Evolutionary conservation across 2,329 filamentous ascomycete genomes (phyloP).

Genomic region (Cryphonectria naterciae): DNA sequence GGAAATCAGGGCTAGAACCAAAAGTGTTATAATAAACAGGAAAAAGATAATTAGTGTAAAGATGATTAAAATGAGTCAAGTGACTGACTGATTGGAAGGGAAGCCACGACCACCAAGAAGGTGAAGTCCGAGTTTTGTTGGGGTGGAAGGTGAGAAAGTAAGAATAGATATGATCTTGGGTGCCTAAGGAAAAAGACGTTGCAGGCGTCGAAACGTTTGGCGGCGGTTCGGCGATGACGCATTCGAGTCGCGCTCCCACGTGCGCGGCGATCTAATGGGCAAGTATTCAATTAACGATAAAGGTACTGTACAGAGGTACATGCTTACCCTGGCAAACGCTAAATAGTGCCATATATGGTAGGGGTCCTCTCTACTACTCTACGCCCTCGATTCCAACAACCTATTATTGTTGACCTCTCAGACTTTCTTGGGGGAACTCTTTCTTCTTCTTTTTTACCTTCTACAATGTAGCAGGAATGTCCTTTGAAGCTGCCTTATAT

Average conservation of each 20-base stretch:
- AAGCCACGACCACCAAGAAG: not conserved
- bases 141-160: not conserved
- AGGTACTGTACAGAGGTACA: too few species aligned
- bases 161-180: not conserved
- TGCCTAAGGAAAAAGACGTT: not conserved
- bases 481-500: not conserved
- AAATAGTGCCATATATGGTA: not conserved
- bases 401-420: not conserved
- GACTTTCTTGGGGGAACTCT: not conserved
- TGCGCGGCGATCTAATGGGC: not conserved
- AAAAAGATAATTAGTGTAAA: not conserved
- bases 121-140: not conserved
- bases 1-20: not conserved
- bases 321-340: not conserved
- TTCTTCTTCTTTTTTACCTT: too few species aligned
- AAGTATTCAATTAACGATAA: not conserved
- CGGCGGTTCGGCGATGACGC: constrained; percentile 9
- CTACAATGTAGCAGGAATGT: not conserved
- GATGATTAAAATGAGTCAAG: not conserved
- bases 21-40: not conserved
- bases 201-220: not conserved
- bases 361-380: not conserved
- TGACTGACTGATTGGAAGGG: not conserved
- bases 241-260: constrained; percentile 10
- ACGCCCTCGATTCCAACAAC: not conserved